Conservation (phyloP, 1,284 basidiomycete species). For the Pyrrhoderma noxium region DNA sequence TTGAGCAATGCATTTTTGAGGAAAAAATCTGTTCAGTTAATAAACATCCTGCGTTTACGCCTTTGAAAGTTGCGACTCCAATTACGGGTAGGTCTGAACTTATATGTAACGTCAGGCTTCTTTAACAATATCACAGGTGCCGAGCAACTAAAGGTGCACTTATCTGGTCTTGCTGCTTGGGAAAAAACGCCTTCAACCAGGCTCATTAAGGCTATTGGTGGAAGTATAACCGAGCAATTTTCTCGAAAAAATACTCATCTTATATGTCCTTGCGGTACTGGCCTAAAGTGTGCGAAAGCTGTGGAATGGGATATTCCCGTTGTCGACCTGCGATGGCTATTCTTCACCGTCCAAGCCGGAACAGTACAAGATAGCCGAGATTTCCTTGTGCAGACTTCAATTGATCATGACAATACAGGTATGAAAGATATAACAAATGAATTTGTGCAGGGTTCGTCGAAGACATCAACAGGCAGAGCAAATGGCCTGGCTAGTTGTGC, state of each 20-base stretch:
- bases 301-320: slow-evolving; percentile 61
- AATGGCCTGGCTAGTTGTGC: background rate
- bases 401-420: slow-evolving; percentile 17
- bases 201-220: slow-evolving; percentile 30
- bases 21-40: slow-evolving; percentile 51
- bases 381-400: slow-evolving; percentile 24
- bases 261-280: slow-evolving; percentile 58
- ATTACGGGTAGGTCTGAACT: slow-evolving; percentile 37
- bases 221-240: slow-evolving; percentile 48
- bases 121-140: slow-evolving; percentile 34
- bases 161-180: slow-evolving; percentile 50
- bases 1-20: slow-evolving; percentile 67
- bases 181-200: slow-evolving; percentile 14
- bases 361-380: slow-evolving; percentile 29
- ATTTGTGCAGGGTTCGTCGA: slow-evolving; percentile 16
- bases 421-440: slow-evolving; percentile 33
- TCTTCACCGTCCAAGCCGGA: slow-evolving; percentile 42
- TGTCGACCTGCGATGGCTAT: slow-evolving; percentile 57
- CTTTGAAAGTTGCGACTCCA: slow-evolving; percentile 47
- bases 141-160: slow-evolving; percentile 47
- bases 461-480: background rate
- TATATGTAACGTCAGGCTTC: background rate
- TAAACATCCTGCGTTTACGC: slow-evolving; percentile 57
- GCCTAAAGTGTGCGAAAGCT: slow-evolving; percentile 69
- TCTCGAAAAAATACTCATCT: slow-evolving; percentile 61